These are phyloP conservation scores for Zopfia rhizophila DNA, from an alignment of 2,329 filamentous ascomycete genomes.

Conservation along the genomic window DNA sequence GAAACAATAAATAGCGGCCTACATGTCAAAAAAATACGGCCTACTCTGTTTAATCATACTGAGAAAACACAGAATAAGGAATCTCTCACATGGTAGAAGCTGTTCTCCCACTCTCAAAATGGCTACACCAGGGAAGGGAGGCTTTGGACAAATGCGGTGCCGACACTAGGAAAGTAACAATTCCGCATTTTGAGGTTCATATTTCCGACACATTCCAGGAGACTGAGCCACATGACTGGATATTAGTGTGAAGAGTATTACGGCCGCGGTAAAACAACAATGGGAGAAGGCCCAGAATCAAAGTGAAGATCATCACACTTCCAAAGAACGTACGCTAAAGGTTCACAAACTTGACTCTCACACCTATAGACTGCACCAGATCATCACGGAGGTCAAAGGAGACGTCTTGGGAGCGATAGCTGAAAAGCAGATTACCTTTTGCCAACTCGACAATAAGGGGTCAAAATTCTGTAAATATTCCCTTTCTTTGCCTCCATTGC, in stretches of 20 bases:
- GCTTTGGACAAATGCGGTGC: background rate
- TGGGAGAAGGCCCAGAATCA: too few species aligned
- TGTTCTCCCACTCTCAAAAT: constrained; percentile 1
- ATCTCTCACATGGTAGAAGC: constrained; percentile 8
- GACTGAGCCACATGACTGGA: too few species aligned
- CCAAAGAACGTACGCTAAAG: background rate
- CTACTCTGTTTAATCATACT: too few species aligned
- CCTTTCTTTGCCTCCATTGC: too few species aligned
- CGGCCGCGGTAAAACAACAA: too few species aligned
- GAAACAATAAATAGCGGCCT: background rate
- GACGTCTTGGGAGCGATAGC: constrained; percentile 5
- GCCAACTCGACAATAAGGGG: background rate
- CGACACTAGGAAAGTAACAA: background rate
- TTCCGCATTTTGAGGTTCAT: too few species aligned
- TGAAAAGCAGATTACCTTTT: constrained; percentile 5
- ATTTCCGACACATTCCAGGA: too few species aligned
- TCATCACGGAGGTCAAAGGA: constrained; percentile 9
- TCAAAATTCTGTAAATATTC: background rate
- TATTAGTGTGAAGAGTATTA: too few species aligned
- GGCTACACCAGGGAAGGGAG: constrained; percentile 2
- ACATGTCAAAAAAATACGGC: too few species aligned
- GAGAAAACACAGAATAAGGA: background rate
- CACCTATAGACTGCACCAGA: constrained; percentile 5
- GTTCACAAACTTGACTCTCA: background rate
- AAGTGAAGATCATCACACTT: too few species aligned